Base-by-base conservation (phyloP, 331 rosid genomes). In the Acacia pycnantha region DNA sequence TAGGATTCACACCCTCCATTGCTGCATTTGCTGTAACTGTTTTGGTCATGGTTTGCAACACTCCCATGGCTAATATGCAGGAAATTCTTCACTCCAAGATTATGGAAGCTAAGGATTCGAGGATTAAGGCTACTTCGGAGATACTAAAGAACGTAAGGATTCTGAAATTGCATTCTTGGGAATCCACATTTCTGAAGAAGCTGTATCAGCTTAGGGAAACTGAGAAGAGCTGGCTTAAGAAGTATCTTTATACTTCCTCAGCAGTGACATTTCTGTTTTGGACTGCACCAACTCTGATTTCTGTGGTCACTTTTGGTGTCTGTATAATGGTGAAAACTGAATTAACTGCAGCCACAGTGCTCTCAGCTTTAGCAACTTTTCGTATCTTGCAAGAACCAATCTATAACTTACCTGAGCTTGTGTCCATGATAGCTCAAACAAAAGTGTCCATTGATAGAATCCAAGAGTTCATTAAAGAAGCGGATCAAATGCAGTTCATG, bases 341-440 rank as follows among this genome's bases (percentile, higher is more conserved):
- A 16, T 83, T 95, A 40, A 93, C 94, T 15, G 84, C 97, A 47
- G 98, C 97, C 19, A 89, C 89, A 0, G 98, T 90, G 16, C 90
- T 95, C 77, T 95, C 99, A 5, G 94, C 98, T 74, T 82, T 95
- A 35, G 98, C 99, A 24, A 93, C 99, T 41, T 95, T 95, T 77
- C 87, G 94, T 14, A 88, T 95, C 70, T 83, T 95, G 41, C 98
- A 93, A 84, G 99, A 93, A 82, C 99, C 99, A 7, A 95, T 95
- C 77, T 88, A 93, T 87, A 92, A 95, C 81, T 91, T 95, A n/a
- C 99, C 99, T 5, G 98, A 95, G 87, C 97, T 95, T 73, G 90
- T 95, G 79, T 92, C 99, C 90, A 93, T 90, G 97, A 88, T 91
- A 73, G 86, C 93, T 77, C 99, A 93, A 84, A 90, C 99, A 46